A percentile compares a stretch with the other conserved stretches of the same genome.
These are phyloP conservation scores for Cylindrodendrum hubeiense DNA, from an alignment of 2,329 filamentous ascomycete genomes.

Conservation along the genomic window DNA sequence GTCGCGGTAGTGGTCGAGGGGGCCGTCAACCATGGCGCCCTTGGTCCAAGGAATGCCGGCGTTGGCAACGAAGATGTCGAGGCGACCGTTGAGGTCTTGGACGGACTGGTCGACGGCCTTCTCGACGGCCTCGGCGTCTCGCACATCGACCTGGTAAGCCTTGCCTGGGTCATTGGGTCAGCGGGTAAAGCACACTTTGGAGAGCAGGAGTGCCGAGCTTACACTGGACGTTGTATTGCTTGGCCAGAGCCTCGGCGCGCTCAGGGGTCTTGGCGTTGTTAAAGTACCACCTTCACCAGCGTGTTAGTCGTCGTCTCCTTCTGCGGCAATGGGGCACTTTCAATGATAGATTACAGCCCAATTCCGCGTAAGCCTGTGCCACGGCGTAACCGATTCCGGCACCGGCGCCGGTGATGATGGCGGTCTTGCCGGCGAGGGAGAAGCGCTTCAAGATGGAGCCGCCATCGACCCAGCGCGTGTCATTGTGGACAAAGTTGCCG, in stretches of 20 bases:
- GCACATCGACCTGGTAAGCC: constrained; percentile 71
- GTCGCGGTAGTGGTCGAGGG: constrained; percentile 73
- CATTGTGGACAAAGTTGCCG: constrained; percentile 43
- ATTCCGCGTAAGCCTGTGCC: constrained; percentile 72
- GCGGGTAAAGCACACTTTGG: too few relatives aligned
- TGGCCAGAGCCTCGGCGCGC: constrained; percentile 70
- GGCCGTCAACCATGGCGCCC: constrained; percentile 73
- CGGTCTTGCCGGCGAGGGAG: constrained; percentile 75
- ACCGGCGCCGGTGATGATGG: constrained; percentile 74
- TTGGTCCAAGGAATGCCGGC: constrained; percentile 80
- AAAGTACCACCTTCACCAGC: too few relatives aligned
- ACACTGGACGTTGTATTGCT: constrained; percentile 74
- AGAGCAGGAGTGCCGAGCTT: constrained; percentile 39
- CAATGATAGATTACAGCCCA: constrained; percentile 75
- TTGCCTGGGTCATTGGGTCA: constrained; percentile 60
- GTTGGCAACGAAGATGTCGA: constrained; percentile 84
- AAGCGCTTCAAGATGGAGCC: constrained; percentile 55
- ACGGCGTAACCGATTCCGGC: constrained; percentile 74
- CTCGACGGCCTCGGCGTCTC: constrained; percentile 61
- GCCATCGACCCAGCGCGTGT: constrained; percentile 37
- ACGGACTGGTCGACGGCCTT: constrained; percentile 63
- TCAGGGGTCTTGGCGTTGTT: constrained; percentile 71
- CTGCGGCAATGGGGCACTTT: too few relatives aligned
- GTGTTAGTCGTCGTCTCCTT: too few relatives aligned
- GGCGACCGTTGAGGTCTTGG: constrained; percentile 75